Evolutionary conservation across 495 filamentous ascomycete genomes (phyloP).

Genomic region (Aspergillus biplanus): DNA sequence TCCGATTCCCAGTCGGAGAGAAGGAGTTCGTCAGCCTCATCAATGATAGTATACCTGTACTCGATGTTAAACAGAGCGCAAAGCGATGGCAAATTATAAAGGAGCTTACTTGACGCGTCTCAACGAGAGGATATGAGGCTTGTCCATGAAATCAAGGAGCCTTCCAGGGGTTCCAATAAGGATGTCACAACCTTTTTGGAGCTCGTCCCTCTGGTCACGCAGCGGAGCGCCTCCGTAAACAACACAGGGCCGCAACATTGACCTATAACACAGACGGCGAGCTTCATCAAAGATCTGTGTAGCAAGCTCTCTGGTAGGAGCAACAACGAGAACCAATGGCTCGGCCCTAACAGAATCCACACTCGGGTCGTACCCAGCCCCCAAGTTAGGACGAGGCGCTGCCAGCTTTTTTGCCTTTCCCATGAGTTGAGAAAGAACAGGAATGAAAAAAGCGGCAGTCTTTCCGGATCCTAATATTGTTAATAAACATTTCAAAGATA

Average conservation of each 20-base stretch:
- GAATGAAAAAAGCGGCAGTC: constrained; percentile 90
- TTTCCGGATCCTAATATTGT: constrained; percentile 80
- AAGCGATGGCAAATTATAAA: constrained; percentile 5
- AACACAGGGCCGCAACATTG: constrained; percentile 91
- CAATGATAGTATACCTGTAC: constrained; percentile 77
- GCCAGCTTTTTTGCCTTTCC: constrained; percentile 87
- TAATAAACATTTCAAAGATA: background rate
- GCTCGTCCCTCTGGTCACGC: constrained; percentile 65
- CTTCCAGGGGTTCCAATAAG: constrained; percentile 88
- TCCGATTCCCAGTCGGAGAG: constrained; percentile 72
- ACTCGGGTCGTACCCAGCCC: constrained; percentile 44
- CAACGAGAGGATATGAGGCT: constrained; percentile 67
- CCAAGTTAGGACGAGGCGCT: constrained; percentile 69
- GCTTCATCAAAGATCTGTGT: constrained; percentile 95
- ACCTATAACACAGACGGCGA: constrained; percentile 87
- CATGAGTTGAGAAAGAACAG: constrained; percentile 87
- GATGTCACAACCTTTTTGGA: constrained; percentile 85
- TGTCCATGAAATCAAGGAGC: constrained; percentile 77
- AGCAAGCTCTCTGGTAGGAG: constrained; percentile 84
- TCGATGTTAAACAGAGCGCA: constrained; percentile 14
- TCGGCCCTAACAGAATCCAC: constrained; percentile 65
- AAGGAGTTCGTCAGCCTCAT: constrained; percentile 95
- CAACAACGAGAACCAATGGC: constrained; percentile 84
- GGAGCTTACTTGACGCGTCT: constrained; percentile 68
- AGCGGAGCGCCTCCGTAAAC: constrained; percentile 82